A percentile compares a stretch with the other conserved stretches of the same genome.
Evolutionary conservation across 176 grass and related monocot genomes (phyloP).

Genomic region (Secale cereale): DNA sequence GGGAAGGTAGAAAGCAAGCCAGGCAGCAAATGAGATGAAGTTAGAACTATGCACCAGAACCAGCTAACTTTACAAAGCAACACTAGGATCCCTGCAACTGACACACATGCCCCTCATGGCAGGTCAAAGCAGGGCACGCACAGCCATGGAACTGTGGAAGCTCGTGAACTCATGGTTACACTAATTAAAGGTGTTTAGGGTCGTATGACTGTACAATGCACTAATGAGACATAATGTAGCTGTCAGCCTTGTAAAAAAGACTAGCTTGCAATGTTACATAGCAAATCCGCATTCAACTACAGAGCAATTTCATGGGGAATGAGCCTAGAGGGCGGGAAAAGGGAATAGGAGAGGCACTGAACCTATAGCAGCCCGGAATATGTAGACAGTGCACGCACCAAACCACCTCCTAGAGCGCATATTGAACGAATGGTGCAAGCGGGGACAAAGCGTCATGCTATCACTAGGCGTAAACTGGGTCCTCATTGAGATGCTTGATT

Average conservation of each 20-base stretch:
- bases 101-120: background rate
- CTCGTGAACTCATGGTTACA: too few relatives aligned
- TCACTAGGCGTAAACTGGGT: background rate
- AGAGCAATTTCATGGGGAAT: too few relatives aligned
- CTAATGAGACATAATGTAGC: background rate
- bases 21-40: background rate
- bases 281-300: too few relatives aligned
- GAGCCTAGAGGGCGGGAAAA: background rate
- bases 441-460: background rate
- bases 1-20: background rate
- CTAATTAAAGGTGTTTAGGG: background rate
- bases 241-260: background rate
- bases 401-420: too few relatives aligned
- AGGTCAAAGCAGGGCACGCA: background rate
- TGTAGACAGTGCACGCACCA: too few relatives aligned
- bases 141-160: too few relatives aligned
- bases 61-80: background rate
- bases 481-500: background rate
- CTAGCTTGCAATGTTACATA: too few relatives aligned
- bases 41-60: background rate
- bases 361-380: background rate
- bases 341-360: background rate
- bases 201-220: background rate
- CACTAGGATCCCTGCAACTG: background rate
- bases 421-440: background rate